These are phyloP conservation scores for Lactifluus hygrophoroides DNA, from an alignment of 768 basidiomycete genomes.

Conservation along the genomic window DNA sequence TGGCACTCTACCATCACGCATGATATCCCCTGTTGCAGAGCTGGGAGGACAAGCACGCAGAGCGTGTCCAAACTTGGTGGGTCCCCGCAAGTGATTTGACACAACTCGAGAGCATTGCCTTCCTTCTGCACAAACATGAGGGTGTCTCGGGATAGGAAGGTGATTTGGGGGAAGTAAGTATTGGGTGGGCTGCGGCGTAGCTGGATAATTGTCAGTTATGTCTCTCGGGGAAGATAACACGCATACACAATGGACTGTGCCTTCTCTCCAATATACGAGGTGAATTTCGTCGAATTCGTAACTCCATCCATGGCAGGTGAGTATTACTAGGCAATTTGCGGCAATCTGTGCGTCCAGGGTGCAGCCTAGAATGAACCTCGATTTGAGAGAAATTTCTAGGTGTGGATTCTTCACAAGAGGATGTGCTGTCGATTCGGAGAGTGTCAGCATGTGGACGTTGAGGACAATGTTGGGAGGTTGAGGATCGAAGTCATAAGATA, in stretches of 20 bases:
- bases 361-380: conserved; percentile 10
- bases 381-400: conserved; percentile 12
- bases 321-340: conserved; percentile 8
- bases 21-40: conserved; percentile 7
- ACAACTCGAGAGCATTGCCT: conserved; percentile 16
- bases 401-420: conserved; percentile 9
- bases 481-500: not conserved
- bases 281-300: conserved; percentile 13
- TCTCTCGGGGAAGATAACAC: not conserved
- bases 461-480: conserved; percentile 6
- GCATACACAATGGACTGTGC: conserved; percentile 7
- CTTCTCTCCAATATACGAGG: conserved; percentile 13
- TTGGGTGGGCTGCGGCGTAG: conserved; percentile 12
- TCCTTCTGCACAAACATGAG: conserved; percentile 11
- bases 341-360: conserved; percentile 12
- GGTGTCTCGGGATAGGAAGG: conserved; percentile 11
- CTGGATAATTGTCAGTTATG: not conserved
- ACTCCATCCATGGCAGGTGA: conserved; percentile 14
- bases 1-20: conserved; percentile 15
- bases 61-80: conserved; percentile 5
- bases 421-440: conserved; percentile 9
- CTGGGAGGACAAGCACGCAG: conserved; percentile 11
- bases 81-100: conserved; percentile 2
- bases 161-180: conserved; percentile 14
- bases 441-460: conserved; percentile 10